Percentiles rank a stretch among this genome's conserved stretches.
These are phyloP conservation scores for Rhododendron ovatum DNA, from an alignment of 148 eudicot species.

Conservation along the genomic window DNA sequence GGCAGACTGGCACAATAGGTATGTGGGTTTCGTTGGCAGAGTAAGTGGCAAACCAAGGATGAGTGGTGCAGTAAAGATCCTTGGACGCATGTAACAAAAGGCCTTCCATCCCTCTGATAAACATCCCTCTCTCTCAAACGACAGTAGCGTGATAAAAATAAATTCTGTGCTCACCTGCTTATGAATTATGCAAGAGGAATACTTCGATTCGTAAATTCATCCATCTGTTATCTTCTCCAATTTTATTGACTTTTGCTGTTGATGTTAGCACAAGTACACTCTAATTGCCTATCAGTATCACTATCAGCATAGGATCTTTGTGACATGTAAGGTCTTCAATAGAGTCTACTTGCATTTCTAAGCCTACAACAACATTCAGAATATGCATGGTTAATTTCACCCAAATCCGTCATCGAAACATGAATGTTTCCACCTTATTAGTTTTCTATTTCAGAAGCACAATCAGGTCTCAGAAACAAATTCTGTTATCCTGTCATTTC, in stretches of 20 bases:
- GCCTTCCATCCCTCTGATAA: background rate
- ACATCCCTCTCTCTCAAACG: background rate
- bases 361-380: background rate
- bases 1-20: background rate
- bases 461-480: background rate
- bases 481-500: background rate
- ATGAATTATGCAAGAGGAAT: background rate
- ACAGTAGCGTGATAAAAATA: background rate
- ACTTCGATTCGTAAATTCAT: background rate
- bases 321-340: background rate
- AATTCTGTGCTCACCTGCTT: background rate
- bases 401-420: background rate
- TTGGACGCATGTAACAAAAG: background rate
- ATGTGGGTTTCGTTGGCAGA: background rate
- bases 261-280: background rate
- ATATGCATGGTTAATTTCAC: background rate
- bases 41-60: background rate
- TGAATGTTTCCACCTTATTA: no score
- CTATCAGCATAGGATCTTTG: background rate
- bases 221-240: background rate
- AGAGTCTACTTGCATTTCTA: background rate
- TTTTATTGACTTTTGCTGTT: background rate
- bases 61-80: background rate
- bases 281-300: background rate
- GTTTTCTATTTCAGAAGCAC: background rate